These are phyloP conservation scores for Pseudocercospora musae DNA, from an alignment of 2,329 filamentous ascomycete species.

Conservation along the genomic window DNA sequence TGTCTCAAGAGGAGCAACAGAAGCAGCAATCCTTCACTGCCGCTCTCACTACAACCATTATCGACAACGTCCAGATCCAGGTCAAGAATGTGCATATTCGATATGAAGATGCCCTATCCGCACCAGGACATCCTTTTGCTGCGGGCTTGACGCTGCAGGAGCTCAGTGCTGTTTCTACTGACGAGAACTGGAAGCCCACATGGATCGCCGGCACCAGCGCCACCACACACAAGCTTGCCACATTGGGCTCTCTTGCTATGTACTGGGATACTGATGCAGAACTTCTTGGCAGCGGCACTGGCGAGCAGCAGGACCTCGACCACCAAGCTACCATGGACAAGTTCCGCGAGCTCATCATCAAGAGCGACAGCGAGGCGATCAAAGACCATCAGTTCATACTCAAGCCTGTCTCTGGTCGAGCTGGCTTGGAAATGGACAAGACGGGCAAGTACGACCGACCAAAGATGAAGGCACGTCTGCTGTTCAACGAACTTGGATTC, in stretches of 20 bases:
- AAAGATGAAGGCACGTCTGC: slow-evolving; percentile 82
- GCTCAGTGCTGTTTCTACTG: slow-evolving; percentile 94
- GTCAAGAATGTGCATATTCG: slow-evolving; percentile 98
- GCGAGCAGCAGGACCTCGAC: slow-evolving; percentile 62
- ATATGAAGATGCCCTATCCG: slow-evolving; percentile 96
- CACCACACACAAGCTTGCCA: slow-evolving; percentile 90
- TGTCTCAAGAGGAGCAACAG: slow-evolving; percentile 92
- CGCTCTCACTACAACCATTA: slow-evolving; percentile 90
- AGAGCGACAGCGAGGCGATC: slow-evolving; percentile 53
- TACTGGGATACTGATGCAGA: slow-evolving; percentile 98
- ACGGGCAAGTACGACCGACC: slow-evolving; percentile 74
- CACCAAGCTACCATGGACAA: slow-evolving; percentile 75
- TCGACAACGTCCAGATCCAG: slow-evolving; percentile 96
- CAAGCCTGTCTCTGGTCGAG: slow-evolving; percentile 90
- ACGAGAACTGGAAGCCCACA: slow-evolving; percentile 89
- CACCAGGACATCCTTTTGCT: slow-evolving; percentile 91
- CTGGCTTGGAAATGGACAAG: slow-evolving; percentile 93
- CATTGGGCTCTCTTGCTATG: slow-evolving; percentile 80
- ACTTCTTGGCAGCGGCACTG: slow-evolving; percentile 77
- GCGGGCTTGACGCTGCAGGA: slow-evolving; percentile 89
- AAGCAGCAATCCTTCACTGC: slow-evolving; percentile 98
- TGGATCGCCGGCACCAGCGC: slow-evolving; percentile 85
- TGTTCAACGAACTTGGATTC: slow-evolving; percentile 97
- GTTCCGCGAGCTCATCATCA: slow-evolving; percentile 77
- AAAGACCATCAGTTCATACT: slow-evolving; percentile 85